phyloP scores from a whole-genome alignment of 2,329 filamentous ascomycete species.

The Aspergillus luchuensis region DNA sequence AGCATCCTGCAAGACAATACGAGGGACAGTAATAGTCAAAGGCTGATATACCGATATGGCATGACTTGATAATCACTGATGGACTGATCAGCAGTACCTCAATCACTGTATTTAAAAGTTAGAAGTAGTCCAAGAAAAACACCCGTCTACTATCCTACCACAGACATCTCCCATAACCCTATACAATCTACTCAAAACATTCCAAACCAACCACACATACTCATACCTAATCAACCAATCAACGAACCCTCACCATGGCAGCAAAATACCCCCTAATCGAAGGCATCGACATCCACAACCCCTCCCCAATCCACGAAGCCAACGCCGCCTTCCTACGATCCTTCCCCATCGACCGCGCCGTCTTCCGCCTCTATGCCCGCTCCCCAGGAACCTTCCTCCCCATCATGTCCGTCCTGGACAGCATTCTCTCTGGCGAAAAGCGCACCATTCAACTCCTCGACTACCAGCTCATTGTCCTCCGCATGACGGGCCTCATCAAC shows the following conservation, averaged over 20 bases:
- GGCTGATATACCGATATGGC: no score
- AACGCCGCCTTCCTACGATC: not conserved
- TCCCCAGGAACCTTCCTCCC: not conserved
- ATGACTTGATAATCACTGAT: no score
- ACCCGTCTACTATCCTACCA: no score
- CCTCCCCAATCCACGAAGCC: not conserved
- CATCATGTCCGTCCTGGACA: not conserved
- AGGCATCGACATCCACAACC: not conserved
- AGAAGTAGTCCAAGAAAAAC: no score
- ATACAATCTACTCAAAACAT: no score
- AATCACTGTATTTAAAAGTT: no score
- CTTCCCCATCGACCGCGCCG: not conserved
- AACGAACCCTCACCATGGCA: no score
- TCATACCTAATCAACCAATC: no score
- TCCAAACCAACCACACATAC: no score
- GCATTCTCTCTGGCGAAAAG: not conserved
- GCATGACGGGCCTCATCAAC: not conserved
- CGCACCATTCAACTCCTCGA: not conserved
- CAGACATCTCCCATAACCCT: no score
- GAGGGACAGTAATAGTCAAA: not conserved
- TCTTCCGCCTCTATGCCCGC: not conserved
- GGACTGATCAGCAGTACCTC: no score
- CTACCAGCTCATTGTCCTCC: not conserved
- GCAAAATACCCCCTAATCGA: not conserved
- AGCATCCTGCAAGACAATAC: not conserved